Evolutionary conservation across 129 eudicot species (phyloP), one percentile per base, ranked within the genome.

Genomic region (carrot (Daucus carota)): DNA sequence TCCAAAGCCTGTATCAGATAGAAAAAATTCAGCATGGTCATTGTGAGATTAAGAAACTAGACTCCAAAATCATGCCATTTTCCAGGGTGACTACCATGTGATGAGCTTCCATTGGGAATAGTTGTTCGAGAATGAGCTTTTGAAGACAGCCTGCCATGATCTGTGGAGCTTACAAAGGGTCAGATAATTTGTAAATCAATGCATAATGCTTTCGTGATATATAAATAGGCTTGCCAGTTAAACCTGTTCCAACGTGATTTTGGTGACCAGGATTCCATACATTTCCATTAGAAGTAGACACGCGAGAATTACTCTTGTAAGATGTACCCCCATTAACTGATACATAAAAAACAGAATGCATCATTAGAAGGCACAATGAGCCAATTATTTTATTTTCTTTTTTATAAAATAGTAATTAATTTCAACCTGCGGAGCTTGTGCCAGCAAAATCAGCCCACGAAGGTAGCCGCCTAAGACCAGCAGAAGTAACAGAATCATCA

Each of bases 101-200:
- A 79, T 45, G 89, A 77, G 47, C 73, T 85, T 76, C 90, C 88
- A 81, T 87, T 82, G 41, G 47, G 57, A 75, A 47, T 54, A 70
- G 76, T 67, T 57, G 70, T 68, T 77, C 78, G 78, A 76, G 75
- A 78, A 65, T 75, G 62, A 63, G 66, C 68, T 72, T 36, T 70
- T 59, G 73, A 79, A 48, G 80, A 65, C 28, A 57, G 52, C 33
- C 80, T 83, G 70, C 50, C 52, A 73, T 54, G 45, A 75, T 78
- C 96, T 86, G 76, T 24, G 71, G 75, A 78, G 17, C 33, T 11
- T 31, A 13, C 34, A 29, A 14, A 63, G 70, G 40, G 40, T 63
- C 69, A 62, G 20, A 62, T 14, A 63, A 63, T 29, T 63, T 4
- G 8, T 29, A 15, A 29, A 31, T 63, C 22, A 29, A 15, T 29